Conservation (phyloP, 108 stramenopile species). For the Cyclostephanos tholiformis region DNA sequence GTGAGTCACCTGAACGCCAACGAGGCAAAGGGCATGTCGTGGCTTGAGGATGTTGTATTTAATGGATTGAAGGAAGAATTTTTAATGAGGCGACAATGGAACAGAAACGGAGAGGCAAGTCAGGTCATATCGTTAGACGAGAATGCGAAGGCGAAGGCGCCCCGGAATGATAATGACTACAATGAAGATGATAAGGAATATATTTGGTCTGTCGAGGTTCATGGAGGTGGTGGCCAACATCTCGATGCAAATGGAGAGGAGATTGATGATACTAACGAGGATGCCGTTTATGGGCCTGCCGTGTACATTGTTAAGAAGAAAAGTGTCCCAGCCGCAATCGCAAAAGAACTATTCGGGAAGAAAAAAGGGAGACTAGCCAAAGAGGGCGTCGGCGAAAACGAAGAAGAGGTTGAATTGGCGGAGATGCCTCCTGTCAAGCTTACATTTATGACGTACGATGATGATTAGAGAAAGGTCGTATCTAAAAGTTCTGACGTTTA, state of each 20-base stretch:
- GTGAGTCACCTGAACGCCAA: conserved; percentile 80
- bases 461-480: neutral
- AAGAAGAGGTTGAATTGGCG: conserved; percentile 7
- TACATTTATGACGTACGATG: conserved; percentile 21
- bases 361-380: neutral
- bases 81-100: conserved; percentile 10
- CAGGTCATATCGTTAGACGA: neutral
- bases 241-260: conserved; percentile 46
- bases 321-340: conserved; percentile 9
- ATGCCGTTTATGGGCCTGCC: conserved; percentile 33
- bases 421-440: conserved; percentile 35
- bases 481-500: neutral
- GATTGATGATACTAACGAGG: conserved; percentile 19
- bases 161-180: neutral
- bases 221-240: conserved; percentile 62
- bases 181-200: conserved; percentile 16
- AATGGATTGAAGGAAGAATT: conserved; percentile 55
- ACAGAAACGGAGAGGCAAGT: neutral
- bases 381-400: conserved; percentile 1
- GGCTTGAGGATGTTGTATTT: conserved; percentile 69
- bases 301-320: conserved; percentile 32
- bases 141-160: neutral
- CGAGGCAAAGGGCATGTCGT: conserved; percentile 54
- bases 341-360: conserved; percentile 3
- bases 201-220: conserved; percentile 76